These are phyloP conservation scores for Hyaloscypha variabilis DNA, from an alignment of 495 filamentous ascomycete genomes.

Conservation along the genomic window DNA sequence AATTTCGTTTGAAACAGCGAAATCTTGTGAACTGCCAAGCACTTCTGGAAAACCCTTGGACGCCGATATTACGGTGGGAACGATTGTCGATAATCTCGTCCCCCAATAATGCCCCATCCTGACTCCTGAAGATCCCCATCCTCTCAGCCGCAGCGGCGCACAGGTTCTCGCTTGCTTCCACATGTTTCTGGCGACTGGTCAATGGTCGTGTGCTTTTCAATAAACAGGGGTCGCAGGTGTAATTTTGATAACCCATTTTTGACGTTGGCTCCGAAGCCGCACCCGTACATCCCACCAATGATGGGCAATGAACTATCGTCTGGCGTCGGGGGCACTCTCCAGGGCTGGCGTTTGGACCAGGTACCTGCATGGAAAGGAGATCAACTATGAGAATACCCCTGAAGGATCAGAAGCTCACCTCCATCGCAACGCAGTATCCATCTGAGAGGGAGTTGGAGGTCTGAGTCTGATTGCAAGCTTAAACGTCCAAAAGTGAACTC, in stretches of 20 bases:
- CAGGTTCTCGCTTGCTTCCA: neutral
- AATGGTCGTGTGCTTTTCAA: neutral
- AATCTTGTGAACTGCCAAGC: neutral
- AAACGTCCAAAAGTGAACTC: neutral
- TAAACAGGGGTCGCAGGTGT: neutral
- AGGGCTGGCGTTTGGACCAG: neutral
- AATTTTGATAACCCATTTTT: neutral
- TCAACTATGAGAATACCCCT: neutral
- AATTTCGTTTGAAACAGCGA: neutral
- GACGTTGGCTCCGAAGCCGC: neutral
- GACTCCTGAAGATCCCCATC: too few species aligned
- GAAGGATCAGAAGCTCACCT: conserved; percentile 7
- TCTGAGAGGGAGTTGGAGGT: neutral
- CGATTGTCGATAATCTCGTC: neutral
- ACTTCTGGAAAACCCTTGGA: conserved; percentile 4
- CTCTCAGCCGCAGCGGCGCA: too few species aligned
- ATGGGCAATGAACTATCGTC: neutral
- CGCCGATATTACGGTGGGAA: neutral
- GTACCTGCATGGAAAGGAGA: conserved; percentile 19
- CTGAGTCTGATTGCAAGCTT: neutral
- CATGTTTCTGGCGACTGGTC: neutral
- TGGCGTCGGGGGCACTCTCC: neutral
- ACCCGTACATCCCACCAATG: neutral
- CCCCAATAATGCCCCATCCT: neutral
- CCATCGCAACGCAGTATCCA: neutral